Conservation (phyloP, 1,284 basidiomycete genomes). For the Tilletia indica region DNA sequence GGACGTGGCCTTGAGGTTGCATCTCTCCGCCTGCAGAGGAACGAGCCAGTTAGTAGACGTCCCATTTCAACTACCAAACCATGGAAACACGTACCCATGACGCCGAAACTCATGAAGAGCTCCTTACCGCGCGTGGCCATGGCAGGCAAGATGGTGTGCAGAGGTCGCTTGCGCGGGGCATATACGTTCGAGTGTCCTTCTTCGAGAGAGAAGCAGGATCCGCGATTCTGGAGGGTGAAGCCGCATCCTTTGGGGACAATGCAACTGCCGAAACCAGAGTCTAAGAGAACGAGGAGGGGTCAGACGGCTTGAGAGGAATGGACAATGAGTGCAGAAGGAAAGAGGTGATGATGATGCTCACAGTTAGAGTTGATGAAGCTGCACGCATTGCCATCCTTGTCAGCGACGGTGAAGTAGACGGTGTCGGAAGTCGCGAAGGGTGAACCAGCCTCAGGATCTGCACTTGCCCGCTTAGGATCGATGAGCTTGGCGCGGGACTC, state of each 20-base stretch:
- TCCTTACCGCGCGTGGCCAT: slow-evolving; percentile 79
- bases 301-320: background rate
- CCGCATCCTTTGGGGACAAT: slow-evolving; percentile 89
- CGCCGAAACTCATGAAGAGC: slow-evolving; percentile 81
- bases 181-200: slow-evolving; percentile 77
- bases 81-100: slow-evolving; percentile 68
- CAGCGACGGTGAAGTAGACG: slow-evolving; percentile 75
- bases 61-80: background rate
- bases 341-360: slow-evolving; percentile 37
- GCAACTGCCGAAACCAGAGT: slow-evolving; percentile 60
- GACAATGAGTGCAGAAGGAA: background rate
- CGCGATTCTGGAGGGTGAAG: slow-evolving; percentile 92
- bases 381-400: slow-evolving; percentile 83
- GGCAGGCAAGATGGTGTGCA: slow-evolving; percentile 93
- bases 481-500: slow-evolving; percentile 75
- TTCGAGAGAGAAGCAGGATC: slow-evolving; percentile 75
- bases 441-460: slow-evolving; percentile 70
- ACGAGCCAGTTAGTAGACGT: background rate
- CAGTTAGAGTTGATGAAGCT: slow-evolving; percentile 94
- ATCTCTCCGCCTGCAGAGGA: slow-evolving; percentile 67
- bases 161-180: slow-evolving; percentile 73
- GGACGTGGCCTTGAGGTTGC: slow-evolving; percentile 89
- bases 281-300: slow-evolving; percentile 11
- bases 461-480: slow-evolving; percentile 67
- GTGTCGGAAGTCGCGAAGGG: slow-evolving; percentile 83